These are phyloP conservation scores for Mycena kentingensis DNA, from an alignment of 768 basidiomycete species.

Conservation along the genomic window DNA sequence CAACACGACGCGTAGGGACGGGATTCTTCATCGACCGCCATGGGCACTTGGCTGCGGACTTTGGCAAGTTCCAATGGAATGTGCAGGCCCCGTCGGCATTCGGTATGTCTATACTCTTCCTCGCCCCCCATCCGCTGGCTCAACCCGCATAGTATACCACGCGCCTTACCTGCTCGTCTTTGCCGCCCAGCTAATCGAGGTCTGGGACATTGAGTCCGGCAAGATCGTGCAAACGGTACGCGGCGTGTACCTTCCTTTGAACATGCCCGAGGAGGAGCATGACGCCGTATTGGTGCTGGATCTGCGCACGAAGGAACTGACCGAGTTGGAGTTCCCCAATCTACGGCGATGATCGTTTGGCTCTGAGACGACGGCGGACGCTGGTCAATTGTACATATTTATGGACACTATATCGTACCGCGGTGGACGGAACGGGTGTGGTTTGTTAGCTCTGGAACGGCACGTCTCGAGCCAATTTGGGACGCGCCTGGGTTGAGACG, in stretches of 20 bases:
- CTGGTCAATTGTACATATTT: too few relatives aligned
- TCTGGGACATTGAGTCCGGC: conserved; percentile 71
- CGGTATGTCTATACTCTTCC: conserved; percentile 46
- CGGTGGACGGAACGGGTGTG: too few relatives aligned
- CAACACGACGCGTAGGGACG: conserved; percentile 51
- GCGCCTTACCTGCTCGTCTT: conserved; percentile 82
- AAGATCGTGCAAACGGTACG: conserved; percentile 70
- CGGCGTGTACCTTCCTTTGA: conserved; percentile 34
- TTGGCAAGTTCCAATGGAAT: conserved; percentile 78
- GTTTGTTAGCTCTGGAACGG: too few relatives aligned
- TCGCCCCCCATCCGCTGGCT: neutral
- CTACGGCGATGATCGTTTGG: too few relatives aligned
- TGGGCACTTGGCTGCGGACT: conserved; percentile 65
- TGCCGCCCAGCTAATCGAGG: conserved; percentile 74
- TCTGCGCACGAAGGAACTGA: too few relatives aligned
- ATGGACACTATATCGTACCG: too few relatives aligned
- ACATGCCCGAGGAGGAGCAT: conserved; percentile 5
- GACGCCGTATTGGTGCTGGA: too few relatives aligned
- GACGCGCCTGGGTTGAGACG: too few relatives aligned
- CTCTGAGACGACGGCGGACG: too few relatives aligned
- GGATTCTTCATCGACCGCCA: conserved; percentile 81
- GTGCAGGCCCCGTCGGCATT: conserved; percentile 66
- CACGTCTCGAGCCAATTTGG: too few relatives aligned
- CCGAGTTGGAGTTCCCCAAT: too few relatives aligned
- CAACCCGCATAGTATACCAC: conserved; percentile 32